Conservation (phyloP, 495 filamentous ascomycete species). For the Penicillium maclennaniae region DNA sequence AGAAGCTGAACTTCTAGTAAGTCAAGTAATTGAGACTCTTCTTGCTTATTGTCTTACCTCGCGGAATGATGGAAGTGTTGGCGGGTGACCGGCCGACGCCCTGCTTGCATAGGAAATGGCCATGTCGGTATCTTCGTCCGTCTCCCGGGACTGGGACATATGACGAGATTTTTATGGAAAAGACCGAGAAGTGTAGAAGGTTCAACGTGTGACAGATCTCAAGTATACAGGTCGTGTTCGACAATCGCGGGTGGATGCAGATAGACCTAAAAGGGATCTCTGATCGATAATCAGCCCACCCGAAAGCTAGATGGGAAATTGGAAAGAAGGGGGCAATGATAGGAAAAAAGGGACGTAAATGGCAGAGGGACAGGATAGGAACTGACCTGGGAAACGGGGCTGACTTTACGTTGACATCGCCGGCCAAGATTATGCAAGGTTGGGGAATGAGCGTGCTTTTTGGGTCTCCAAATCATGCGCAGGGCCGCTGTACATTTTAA, state of each 20-base stretch:
- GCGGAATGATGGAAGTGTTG: slow-evolving; percentile 44
- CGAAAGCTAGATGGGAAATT: slow-evolving; percentile 1
- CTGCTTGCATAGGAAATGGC: slow-evolving; percentile 43
- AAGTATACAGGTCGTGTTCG: neutral
- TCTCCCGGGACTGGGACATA: slow-evolving; percentile 40
- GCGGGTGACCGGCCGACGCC: slow-evolving; percentile 33
- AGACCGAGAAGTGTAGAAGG: neutral
- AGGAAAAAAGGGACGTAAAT: neutral
- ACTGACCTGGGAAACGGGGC: slow-evolving; percentile 20
- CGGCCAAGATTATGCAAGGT: slow-evolving; percentile 32
- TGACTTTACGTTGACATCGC: slow-evolving; percentile 29
- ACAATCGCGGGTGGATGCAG: neutral
- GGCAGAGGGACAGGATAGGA: neutral
- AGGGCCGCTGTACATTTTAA: slow-evolving; percentile 27
- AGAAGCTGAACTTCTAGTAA: slow-evolving; percentile 27
- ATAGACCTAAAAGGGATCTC: neutral
- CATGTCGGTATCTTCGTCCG: slow-evolving; percentile 42
- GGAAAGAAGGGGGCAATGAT: neutral
- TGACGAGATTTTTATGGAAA: slow-evolving; percentile 13
- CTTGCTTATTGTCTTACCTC: slow-evolving; percentile 29
- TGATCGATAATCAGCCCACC: slow-evolving; percentile 4
- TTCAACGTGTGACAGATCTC: neutral
- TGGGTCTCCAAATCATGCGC: slow-evolving; percentile 21
- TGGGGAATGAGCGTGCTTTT: slow-evolving; percentile 23
- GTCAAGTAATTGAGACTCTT: neutral